phyloP scores from a whole-genome alignment of 139 green algal species.

The Closterium sp. region DNA sequence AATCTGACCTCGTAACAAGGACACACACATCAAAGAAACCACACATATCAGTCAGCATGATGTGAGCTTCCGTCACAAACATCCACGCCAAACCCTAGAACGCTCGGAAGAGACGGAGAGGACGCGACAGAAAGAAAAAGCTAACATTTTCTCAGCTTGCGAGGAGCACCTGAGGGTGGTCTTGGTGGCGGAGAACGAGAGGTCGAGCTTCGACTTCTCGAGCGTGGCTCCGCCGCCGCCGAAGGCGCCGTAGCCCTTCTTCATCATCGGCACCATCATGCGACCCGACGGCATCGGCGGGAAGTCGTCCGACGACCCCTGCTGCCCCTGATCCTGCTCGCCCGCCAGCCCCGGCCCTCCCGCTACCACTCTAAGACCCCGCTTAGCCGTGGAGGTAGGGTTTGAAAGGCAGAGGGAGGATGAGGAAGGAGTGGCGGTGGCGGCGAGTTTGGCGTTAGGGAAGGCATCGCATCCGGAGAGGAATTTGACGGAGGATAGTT shows the following conservation, averaged over 20 bases:
- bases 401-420: not conserved
- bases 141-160: not conserved
- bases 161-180: slow-evolving; percentile 12
- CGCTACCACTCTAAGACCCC: not conserved
- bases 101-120: not conserved
- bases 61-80: not conserved
- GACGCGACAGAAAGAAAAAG: not conserved
- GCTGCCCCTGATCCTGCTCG: not conserved
- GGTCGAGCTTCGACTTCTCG: slow-evolving; percentile 40
- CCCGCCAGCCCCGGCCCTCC: not conserved
- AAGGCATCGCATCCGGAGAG: not conserved
- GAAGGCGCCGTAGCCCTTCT: slow-evolving; percentile 33
- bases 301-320: slow-evolving; percentile 4
- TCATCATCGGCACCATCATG: slow-evolving; percentile 45
- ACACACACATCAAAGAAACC: not conserved
- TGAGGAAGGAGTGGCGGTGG: not conserved
- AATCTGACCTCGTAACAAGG: not conserved
- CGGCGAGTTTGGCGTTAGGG: not conserved
- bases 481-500: not conserved
- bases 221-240: slow-evolving; percentile 18
- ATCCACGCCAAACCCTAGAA: not conserved
- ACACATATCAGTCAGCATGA: not conserved
- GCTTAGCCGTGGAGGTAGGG: not conserved
- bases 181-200: slow-evolving; percentile 11
- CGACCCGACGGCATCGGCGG: slow-evolving; percentile 12